Conservation (phyloP, 129 eudicot species). For the Silybum marianum region DNA sequence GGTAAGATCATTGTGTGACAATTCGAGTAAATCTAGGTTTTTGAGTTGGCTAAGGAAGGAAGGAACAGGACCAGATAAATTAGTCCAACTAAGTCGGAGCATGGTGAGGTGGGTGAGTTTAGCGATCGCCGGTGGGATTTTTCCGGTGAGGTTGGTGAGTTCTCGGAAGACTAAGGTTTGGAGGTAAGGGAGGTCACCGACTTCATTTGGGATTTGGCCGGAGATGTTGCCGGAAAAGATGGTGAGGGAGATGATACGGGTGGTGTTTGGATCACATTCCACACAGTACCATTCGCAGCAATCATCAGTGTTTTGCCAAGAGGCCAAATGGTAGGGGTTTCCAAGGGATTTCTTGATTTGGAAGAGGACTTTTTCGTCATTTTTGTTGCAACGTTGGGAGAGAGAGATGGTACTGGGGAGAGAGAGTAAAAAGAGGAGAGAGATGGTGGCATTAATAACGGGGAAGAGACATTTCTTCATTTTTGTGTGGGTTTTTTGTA, state of each 20-base stretch:
- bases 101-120: constrained; percentile 49
- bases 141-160: constrained; percentile 58
- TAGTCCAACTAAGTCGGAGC: constrained; percentile 44
- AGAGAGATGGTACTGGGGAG: constrained; percentile 19
- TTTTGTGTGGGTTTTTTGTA: neutral
- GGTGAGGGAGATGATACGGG: constrained; percentile 43
- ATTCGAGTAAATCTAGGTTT: constrained; percentile 32
- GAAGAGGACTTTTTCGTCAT: constrained; percentile 58
- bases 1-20: constrained; percentile 46
- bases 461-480: constrained; percentile 16
- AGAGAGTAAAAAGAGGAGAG: constrained; percentile 18
- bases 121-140: constrained; percentile 50
- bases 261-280: constrained; percentile 32
- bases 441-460: neutral
- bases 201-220: constrained; percentile 53
- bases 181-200: constrained; percentile 58
- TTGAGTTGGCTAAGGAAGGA: constrained; percentile 49
- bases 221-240: constrained; percentile 40
- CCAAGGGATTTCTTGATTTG: constrained; percentile 42
- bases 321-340: constrained; percentile 46
- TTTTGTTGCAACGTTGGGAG: constrained; percentile 49
- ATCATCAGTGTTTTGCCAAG: constrained; percentile 45
- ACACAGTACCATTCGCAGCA: constrained; percentile 49
- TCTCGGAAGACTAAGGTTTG: constrained; percentile 29
- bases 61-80: constrained; percentile 55